phyloP scores from a whole-genome alignment of 495 filamentous ascomycete species.

The Trichocladium antarcticum region DNA sequence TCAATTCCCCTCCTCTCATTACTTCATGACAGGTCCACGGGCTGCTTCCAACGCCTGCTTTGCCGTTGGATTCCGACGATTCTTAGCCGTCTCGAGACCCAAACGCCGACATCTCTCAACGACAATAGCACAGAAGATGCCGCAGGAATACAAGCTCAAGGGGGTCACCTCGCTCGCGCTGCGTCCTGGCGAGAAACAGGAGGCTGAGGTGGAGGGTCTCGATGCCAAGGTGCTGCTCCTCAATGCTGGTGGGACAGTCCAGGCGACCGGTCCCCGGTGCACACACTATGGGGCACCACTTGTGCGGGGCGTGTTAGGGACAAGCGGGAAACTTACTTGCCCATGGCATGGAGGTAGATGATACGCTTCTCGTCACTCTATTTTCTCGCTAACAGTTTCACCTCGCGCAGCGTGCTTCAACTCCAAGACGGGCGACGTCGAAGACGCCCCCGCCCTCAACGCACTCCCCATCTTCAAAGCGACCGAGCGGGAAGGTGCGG shows the following conservation, averaged over 20 bases:
- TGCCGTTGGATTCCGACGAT: neutral
- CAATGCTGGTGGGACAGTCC: slow-evolving; percentile 59
- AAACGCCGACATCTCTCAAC: neutral
- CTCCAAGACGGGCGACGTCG: slow-evolving; percentile 77
- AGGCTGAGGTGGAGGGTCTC: slow-evolving; percentile 83
- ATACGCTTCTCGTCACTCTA: neutral
- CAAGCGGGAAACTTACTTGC: slow-evolving; percentile 75
- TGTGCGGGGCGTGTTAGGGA: slow-evolving; percentile 68
- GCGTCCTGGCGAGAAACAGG: slow-evolving; percentile 68
- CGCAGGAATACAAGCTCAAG: slow-evolving; percentile 78
- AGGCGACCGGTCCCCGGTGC: slow-evolving; percentile 76
- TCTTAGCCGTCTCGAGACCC: neutral
- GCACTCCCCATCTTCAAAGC: slow-evolving; percentile 70
- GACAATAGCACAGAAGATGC: slow-evolving; percentile 25
- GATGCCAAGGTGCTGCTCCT: slow-evolving; percentile 77
- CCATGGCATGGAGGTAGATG: slow-evolving; percentile 84
- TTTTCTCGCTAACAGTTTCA: neutral
- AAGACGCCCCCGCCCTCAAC: slow-evolving; percentile 85
- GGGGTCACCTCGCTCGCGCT: slow-evolving; percentile 60
- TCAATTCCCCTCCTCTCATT: neutral
- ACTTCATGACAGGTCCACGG: neutral
- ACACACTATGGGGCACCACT: slow-evolving; percentile 90
- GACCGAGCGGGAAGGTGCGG: slow-evolving; percentile 61
- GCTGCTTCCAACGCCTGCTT: neutral
- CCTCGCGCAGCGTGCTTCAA: slow-evolving; percentile 70